Base-by-base conservation (phyloP, 257 asterid species). In the Asclepias syriaca region DNA sequence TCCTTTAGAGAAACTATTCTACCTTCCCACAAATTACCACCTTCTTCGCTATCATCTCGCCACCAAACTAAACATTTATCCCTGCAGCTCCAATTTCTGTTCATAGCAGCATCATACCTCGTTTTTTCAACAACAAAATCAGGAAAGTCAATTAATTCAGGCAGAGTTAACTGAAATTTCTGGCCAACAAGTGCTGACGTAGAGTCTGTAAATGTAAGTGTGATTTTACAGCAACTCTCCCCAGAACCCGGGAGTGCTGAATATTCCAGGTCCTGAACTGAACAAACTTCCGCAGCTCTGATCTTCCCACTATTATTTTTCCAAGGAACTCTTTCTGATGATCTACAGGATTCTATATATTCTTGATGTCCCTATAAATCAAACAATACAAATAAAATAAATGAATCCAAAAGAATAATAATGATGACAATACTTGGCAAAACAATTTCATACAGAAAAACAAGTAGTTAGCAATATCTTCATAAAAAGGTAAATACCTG, bases 11-110 rank as follows among this genome's bases (percentile, higher is more conserved):
- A 82, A 68, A 78, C 75, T 77, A 94, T 89, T 73, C 72, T 74
- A 67, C 97, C 98, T 19, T 85, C 84, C 94, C 96, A 94, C 93
- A 91, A 94, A 50, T 79, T 59, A 75, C 98, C 98, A 54, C 91
- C 96, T 80, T 60, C 81, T 65, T 32, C 87, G 60, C 72, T 83
- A 39, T 79, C 89, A 40, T 94, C 83, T 76, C 81, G 86, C 98
- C 98, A 94, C 98, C 98, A 94, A 72, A 94, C 96, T 57, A 18
- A 76, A 79, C 98, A 94, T 78, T 81, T 83, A 61, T 91, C 96
- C 68, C 86, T 64, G 65, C 56, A 58, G 29, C 80, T 51, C 98
- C 98, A 94, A 72, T 79, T 84, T 77, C 87, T 84, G 68, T 79
- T 82, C 75, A 89, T 84, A 64, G 96, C 85, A 55, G 90, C 86